Percentiles rank a stretch among this genome's conserved stretches.
These are phyloP conservation scores for Lentinula guzmanii DNA, from an alignment of 768 basidiomycete genomes.

Conservation along the genomic window DNA sequence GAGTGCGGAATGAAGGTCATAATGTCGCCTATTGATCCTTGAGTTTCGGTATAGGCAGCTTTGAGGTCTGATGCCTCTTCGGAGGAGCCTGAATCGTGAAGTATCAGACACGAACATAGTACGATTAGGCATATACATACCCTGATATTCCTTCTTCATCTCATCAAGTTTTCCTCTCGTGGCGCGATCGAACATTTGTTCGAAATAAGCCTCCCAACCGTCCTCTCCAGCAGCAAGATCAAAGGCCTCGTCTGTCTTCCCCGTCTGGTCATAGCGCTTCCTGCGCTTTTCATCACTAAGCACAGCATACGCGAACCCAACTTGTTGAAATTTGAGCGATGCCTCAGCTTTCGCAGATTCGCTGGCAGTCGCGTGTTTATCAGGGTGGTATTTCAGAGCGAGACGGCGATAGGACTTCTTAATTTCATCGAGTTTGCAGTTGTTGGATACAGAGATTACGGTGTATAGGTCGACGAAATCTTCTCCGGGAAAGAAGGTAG, in stretches of 20 bases:
- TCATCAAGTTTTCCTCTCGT: constrained; percentile 85
- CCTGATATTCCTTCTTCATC: constrained; percentile 93
- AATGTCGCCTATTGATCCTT: constrained; percentile 76
- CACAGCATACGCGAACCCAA: constrained; percentile 92
- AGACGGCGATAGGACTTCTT: constrained; percentile 80
- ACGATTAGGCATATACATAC: constrained; percentile 29
- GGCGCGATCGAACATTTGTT: constrained; percentile 80
- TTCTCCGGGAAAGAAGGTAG: constrained; percentile 71
- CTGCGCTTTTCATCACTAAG: constrained; percentile 73
- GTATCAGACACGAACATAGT: background rate
- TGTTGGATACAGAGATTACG: constrained; percentile 51
- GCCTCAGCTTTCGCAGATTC: constrained; percentile 61
- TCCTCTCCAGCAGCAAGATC: constrained; percentile 68
- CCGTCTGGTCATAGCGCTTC: constrained; percentile 78
- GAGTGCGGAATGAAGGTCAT: constrained; percentile 86
- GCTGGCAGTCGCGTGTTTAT: constrained; percentile 68
- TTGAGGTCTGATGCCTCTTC: constrained; percentile 84
- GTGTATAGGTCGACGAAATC: constrained; percentile 74
- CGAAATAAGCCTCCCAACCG: constrained; percentile 96
- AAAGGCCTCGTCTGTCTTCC: constrained; percentile 77
- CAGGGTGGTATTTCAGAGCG: constrained; percentile 83
- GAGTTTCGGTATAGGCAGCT: constrained; percentile 60
- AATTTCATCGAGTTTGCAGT: constrained; percentile 61
- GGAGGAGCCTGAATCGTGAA: constrained; percentile 53
- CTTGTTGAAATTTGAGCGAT: constrained; percentile 80